These are phyloP conservation scores for Jacaranda mimosifolia DNA, from an alignment of 257 asterid genomes.

Conservation along the genomic window DNA sequence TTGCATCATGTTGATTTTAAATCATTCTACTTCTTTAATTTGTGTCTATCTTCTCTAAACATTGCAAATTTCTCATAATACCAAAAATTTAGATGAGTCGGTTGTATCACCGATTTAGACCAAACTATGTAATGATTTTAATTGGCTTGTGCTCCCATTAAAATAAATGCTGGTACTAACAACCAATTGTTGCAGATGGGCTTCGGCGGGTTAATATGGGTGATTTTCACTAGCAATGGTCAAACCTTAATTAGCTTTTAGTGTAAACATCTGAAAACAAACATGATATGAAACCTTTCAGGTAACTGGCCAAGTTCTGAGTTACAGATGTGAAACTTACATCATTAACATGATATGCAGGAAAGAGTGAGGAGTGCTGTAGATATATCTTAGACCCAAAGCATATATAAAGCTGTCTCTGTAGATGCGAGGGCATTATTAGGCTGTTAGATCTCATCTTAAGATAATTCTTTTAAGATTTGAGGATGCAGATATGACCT, in stretches of 20 bases:
- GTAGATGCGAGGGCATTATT: not conserved
- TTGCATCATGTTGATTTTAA: slow-evolving; percentile 33
- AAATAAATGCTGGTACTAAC: too few species aligned
- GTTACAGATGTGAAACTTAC: not conserved
- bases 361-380: not conserved
- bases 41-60: slow-evolving; percentile 24
- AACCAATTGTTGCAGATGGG: too few species aligned
- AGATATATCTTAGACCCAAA: not conserved
- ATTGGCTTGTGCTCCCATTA: too few species aligned
- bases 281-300: too few species aligned
- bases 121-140: not conserved
- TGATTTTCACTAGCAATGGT: not conserved
- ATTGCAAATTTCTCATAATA: slow-evolving; percentile 12
- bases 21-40: slow-evolving; percentile 26
- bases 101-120: not conserved
- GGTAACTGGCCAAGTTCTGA: too few species aligned
- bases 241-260: not conserved
- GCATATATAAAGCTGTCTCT: not conserved
- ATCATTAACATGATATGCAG: not conserved
- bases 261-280: not conserved
- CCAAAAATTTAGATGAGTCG: not conserved
- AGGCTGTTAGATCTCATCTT: slow-evolving; percentile 1
- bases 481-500: not conserved
- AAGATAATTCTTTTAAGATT: not conserved
- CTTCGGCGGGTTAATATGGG: not conserved